Evolutionary conservation across 768 basidiomycete genomes (phyloP), one percentile per base, ranked within the genome.

Genomic region (Xerocomus spinulosus): DNA sequence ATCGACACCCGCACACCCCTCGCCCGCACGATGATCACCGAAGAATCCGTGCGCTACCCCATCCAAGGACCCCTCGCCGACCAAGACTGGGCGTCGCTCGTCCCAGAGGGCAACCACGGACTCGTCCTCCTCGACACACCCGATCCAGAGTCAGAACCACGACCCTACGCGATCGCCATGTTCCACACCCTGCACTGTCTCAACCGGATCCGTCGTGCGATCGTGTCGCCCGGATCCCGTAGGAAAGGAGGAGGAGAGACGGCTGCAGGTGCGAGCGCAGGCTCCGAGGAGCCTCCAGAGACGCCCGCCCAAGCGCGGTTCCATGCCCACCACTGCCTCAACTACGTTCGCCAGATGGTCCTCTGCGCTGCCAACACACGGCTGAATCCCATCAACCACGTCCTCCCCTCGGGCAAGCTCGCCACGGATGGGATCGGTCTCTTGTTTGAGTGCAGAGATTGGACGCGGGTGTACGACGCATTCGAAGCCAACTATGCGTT

Each of bases 111-210:
- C 0, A 57, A 61, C 44, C 39, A 56, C 32, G 62, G 59, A 0
- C 35, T 62, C n/a, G 42, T 62, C 8, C 26, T 48, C 21, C 30
- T 61, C 30, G 53, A 53, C 5, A 14, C 38, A 5, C 38, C 38
- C 7, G 14, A n/a, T 7, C 43, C 48, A 4, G 44, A 51, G 23
- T 17, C 49, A 3, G 6, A 14, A 18, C 33, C 32, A 2, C 59
- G 62, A 14, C 64, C 71, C 2, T 72, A 66, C 51, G 66, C 67
- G 9, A 51, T 73, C 25, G 46, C 63, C 26, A 67, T 74, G 57
- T 63, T 75, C 32, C 73, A 75, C 57, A 65, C 69, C 29, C 58
- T 75, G 0, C 68, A 70, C 20, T 73, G 73, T 47, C 59, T 74
- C 52, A 57, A 73, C 35, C 52, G 72, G 15, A 40, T 73, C n/a